Evolutionary conservation across 2,329 filamentous ascomycete species (phyloP), one percentile per base, ranked within the genome.

Genomic region (Hypoxylon sp.): DNA sequence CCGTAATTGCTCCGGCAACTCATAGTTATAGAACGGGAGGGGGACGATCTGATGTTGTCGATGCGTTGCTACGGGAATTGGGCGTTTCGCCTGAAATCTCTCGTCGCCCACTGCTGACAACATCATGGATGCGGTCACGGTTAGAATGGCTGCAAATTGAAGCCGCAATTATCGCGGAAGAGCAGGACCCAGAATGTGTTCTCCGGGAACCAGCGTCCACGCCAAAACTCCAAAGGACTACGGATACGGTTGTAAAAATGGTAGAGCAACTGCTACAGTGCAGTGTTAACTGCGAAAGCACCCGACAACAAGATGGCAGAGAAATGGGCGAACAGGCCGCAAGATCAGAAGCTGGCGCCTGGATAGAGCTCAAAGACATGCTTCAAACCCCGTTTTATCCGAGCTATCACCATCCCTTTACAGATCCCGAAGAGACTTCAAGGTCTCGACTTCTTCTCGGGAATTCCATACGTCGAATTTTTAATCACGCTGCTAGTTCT

Each of bases 61-160:
- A 30, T 15, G n/a, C 24, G 3, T 55, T 73, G 10, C 54, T 72
- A 6, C 46, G 62, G n/a, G 71, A 75, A 59, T 59, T 75, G 32
- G 63, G 46, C 37, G 39, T 51, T n/a, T 39, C 72, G 28, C 70
- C 50, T 50, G 55, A 67, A 24, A 63, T 67, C 26, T 64, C 64
- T 39, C 62, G 60, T 43, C 65, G 52, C 7, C 67, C 68, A 17
- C 17, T 59, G 5, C 50, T 47, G 20, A 61, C 34, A 13, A 56
- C 62, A n/a, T 65, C 68, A 15, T 73, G 67, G 70, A 19, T 69
- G 2, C 61, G 68, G 49, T 56, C 59, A 24, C 70, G 73, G 50
- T 15, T 73, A 24, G 68, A 73, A 28, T 76, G 74, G 74, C 47
- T 51, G 6, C 47, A 67, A n/a, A 60, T 73, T 7, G 72, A 75